A percentile compares a stretch with the other conserved stretches of the same genome.
phyloP scores from a whole-genome alignment of 306 rosid genomes.

The Quercus parvula region DNA sequence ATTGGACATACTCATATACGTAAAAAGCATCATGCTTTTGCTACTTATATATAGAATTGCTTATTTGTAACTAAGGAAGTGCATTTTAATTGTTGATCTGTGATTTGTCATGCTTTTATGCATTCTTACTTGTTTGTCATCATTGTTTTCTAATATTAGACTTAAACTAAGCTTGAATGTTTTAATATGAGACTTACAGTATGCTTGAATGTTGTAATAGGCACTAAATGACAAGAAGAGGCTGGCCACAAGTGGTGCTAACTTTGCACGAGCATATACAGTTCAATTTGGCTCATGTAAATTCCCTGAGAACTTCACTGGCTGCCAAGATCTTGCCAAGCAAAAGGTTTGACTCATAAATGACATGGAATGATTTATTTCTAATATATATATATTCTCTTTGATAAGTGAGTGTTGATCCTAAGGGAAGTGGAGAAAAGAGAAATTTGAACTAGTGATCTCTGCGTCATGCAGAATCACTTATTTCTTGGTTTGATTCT shows the following conservation, averaged over 20 bases:
- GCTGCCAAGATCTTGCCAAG: constrained; percentile 99
- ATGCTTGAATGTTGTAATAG: constrained; percentile 28
- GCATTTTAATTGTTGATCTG: not conserved
- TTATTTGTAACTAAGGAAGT: not conserved
- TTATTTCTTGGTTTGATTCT: not conserved
- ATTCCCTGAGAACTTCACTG: constrained; percentile 99
- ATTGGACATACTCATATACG: no score
- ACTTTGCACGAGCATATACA: constrained; percentile 93
- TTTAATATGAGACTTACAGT: constrained; percentile 40
- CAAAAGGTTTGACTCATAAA: constrained; percentile 54
- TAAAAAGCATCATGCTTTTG: no score
- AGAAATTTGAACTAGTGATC: no score
- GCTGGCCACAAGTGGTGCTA: constrained; percentile 91
- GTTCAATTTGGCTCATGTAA: constrained; percentile 95
- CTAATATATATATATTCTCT: not conserved
- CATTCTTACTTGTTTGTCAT: not conserved
- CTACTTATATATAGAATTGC: no score
- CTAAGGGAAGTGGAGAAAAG: no score
- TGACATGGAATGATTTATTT: not conserved
- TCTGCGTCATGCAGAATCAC: no score
- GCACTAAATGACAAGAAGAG: constrained; percentile 96
- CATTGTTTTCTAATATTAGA: not conserved
- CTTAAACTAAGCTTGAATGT: not conserved
- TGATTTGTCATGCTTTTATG: not conserved
- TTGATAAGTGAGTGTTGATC: not conserved